Percentiles rank a stretch among this genome's conserved stretches.
These are phyloP conservation scores for Peronospora destructor DNA, from an alignment of 352 stramenopile genomes.

Conservation along the genomic window DNA sequence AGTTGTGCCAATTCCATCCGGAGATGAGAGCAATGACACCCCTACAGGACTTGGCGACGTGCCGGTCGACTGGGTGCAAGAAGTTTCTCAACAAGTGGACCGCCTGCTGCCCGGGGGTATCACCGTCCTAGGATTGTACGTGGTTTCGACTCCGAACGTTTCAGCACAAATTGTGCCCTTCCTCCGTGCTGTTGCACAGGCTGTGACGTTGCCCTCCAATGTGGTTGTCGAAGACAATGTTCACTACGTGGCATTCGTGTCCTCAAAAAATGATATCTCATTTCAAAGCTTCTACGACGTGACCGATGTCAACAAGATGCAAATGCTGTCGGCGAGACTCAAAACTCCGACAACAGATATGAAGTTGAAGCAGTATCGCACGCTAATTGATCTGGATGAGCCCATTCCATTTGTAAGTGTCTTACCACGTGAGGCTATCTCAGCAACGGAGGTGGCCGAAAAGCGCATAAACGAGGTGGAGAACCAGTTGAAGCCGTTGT, in stretches of 20 bases:
- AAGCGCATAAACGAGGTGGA: slow-evolving; percentile 37
- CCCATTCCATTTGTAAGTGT: slow-evolving; percentile 28
- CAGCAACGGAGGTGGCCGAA: slow-evolving; percentile 27
- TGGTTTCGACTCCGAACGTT: slow-evolving; percentile 31
- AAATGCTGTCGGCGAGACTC: slow-evolving; percentile 22
- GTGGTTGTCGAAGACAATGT: slow-evolving; percentile 22
- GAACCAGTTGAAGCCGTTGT: slow-evolving; percentile 43
- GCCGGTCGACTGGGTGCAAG: slow-evolving; percentile 56
- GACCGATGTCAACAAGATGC: slow-evolving; percentile 34
- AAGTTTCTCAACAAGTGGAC: slow-evolving; percentile 64
- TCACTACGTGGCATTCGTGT: slow-evolving; percentile 44
- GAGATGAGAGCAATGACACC: slow-evolving; percentile 31
- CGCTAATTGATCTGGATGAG: slow-evolving; percentile 44
- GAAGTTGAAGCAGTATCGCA: slow-evolving; percentile 34
- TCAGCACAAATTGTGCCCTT: slow-evolving; percentile 42
- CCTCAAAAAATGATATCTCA: slow-evolving; percentile 4
- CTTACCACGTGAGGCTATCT: slow-evolving; percentile 9
- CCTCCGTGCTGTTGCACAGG: slow-evolving; percentile 40
- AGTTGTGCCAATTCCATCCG: slow-evolving; percentile 41
- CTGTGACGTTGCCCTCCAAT: slow-evolving; percentile 17
- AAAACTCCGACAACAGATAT: slow-evolving; percentile 14
- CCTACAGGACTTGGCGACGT: slow-evolving; percentile 39
- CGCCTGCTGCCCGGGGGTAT: slow-evolving; percentile 56
- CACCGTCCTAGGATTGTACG: slow-evolving; percentile 47
- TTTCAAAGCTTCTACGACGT: slow-evolving; percentile 31